Conservation (phyloP, 2,329 filamentous ascomycete species). For the Sporothrix euskadiensis region DNA sequence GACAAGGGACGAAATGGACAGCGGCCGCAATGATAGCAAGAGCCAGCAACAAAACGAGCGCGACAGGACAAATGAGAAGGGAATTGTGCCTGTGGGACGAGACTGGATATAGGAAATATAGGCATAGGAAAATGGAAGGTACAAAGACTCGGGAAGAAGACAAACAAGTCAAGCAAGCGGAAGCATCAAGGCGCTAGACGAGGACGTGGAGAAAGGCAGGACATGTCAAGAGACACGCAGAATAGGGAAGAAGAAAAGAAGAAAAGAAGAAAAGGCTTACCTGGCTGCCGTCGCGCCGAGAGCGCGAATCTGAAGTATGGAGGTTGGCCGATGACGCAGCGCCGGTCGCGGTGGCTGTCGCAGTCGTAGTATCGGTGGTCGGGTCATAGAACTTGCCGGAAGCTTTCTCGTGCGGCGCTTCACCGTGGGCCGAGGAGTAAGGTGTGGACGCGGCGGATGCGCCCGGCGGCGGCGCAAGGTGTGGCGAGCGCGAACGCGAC, state of each 20-base stretch:
- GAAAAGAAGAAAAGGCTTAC: slow-evolving; percentile 40
- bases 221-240: slow-evolving; percentile 12
- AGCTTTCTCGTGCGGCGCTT: slow-evolving; percentile 23
- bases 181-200: not conserved
- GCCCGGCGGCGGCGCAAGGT: slow-evolving; percentile 23
- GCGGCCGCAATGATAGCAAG: not conserved
- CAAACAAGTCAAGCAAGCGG: not conserved
- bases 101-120: not conserved
- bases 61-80: not conserved
- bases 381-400: slow-evolving; percentile 56
- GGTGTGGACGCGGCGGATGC: slow-evolving; percentile 2
- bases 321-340: slow-evolving; percentile 41
- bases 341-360: slow-evolving; percentile 41
- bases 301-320: slow-evolving; percentile 47
- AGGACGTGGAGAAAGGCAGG: not conserved
- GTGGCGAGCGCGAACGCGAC: slow-evolving; percentile 30
- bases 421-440: slow-evolving; percentile 13
- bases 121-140: not conserved
- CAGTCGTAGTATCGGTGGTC: slow-evolving; percentile 51
- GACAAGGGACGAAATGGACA: not conserved
- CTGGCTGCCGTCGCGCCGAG: slow-evolving; percentile 48
- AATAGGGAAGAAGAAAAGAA: not conserved
- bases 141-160: not conserved
- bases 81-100: not conserved
- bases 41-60: not conserved